These are phyloP conservation scores for Royoungia palumana DNA, from an alignment of 768 basidiomycete species.

Conservation along the genomic window DNA sequence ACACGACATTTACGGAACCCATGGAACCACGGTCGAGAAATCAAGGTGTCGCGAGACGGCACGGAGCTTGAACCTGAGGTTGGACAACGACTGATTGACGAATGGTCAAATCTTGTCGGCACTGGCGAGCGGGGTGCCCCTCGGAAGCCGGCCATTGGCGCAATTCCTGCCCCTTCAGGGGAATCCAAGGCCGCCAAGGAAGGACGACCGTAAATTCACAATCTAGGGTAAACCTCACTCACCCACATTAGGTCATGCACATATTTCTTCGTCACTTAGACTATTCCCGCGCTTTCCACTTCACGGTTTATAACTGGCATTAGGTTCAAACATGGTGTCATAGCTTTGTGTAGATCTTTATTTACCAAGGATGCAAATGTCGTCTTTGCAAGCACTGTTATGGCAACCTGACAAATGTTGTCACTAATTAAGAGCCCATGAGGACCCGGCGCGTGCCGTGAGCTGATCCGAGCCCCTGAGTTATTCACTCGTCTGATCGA, in stretches of 20 bases:
- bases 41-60: slow-evolving; percentile 84
- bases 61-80: slow-evolving; percentile 86
- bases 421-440: too few species aligned
- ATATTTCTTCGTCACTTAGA: too few species aligned
- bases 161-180: neutral
- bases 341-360: too few species aligned
- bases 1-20: slow-evolving; percentile 83
- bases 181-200: neutral
- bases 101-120: slow-evolving; percentile 51
- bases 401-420: neutral
- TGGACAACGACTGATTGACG: slow-evolving; percentile 63
- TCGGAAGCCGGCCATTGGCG: slow-evolving; percentile 1
- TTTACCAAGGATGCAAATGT: too few species aligned
- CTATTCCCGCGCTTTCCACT: too few species aligned
- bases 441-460: too few species aligned
- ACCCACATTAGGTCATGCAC: neutral
- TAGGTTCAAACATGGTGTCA: too few species aligned
- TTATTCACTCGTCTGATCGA: neutral
- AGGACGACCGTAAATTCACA: neutral
- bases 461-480: slow-evolving; percentile 1
- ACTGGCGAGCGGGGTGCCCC: slow-evolving; percentile 1
- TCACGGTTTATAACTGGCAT: too few species aligned
- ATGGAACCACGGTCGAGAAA: slow-evolving; percentile 85
- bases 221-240: neutral
- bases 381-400: too few species aligned